These are phyloP conservation scores for Picea sitchensis DNA, from an alignment of 75 land plant genomes.

Conservation along the genomic window DNA sequence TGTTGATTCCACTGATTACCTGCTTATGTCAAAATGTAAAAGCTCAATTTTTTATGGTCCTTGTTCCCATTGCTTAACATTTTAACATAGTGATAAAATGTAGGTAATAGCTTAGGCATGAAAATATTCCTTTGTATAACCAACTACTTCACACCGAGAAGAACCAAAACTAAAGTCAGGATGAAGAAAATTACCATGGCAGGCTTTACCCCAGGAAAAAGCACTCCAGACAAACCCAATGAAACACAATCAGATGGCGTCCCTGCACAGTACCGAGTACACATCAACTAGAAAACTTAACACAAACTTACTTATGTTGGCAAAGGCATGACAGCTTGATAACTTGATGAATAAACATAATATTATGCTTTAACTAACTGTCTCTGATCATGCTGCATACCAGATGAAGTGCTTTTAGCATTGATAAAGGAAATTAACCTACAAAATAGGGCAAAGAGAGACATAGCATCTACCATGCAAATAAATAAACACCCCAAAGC, in stretches of 20 bases:
- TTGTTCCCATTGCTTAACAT: neutral
- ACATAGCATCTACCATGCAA: too few relatives aligned
- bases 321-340: neutral
- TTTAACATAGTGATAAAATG: neutral
- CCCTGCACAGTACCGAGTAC: slow-evolving; percentile 18
- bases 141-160: neutral
- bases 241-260: slow-evolving; percentile 58
- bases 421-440: neutral
- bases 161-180: neutral
- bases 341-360: neutral
- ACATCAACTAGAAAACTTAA: neutral
- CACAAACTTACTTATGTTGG: neutral
- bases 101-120: neutral
- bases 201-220: slow-evolving; percentile 37
- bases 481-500: too few relatives aligned
- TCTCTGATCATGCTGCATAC: neutral
- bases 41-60: neutral
- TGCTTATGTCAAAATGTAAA: neutral
- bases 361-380: neutral
- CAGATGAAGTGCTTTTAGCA: neutral
- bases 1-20: slow-evolving; percentile 58
- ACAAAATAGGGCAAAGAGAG: too few relatives aligned
- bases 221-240: slow-evolving; percentile 23
- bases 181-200: slow-evolving; percentile 21
- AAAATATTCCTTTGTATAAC: neutral